These are phyloP conservation scores for Gloeostereum incarnatum DNA, from an alignment of 768 basidiomycete species.

Conservation along the genomic window DNA sequence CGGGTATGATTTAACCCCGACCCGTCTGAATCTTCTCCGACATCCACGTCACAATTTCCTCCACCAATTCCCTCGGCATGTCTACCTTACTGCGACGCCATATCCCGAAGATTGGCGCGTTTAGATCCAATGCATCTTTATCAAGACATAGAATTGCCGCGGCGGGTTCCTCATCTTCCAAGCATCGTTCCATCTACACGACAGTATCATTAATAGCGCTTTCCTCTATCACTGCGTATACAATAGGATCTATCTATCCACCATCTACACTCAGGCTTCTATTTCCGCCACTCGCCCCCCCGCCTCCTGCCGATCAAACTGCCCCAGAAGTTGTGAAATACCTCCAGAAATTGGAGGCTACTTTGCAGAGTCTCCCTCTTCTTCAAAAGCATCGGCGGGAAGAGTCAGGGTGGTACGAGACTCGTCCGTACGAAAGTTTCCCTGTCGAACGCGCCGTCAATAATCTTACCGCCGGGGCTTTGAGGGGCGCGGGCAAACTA, in stretches of 20 bases:
- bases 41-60: too few relatives aligned
- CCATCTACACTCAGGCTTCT: constrained; percentile 57
- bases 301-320: constrained; percentile 44
- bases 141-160: too few relatives aligned
- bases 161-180: too few relatives aligned
- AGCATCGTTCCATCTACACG: too few relatives aligned
- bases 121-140: too few relatives aligned
- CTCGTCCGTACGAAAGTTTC: constrained; percentile 60
- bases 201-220: constrained; percentile 3
- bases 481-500: constrained; percentile 84
- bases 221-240: constrained; percentile 29
- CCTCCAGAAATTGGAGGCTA: constrained; percentile 51
- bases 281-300: constrained; percentile 70
- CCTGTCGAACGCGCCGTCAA: constrained; percentile 74
- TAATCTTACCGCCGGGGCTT: constrained; percentile 72
- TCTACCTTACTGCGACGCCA: too few relatives aligned
- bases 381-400: constrained; percentile 48
- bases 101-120: too few relatives aligned
- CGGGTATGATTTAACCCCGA: too few relatives aligned
- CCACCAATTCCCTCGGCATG: too few relatives aligned
- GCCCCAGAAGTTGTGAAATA: constrained; percentile 51
- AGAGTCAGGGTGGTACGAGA: constrained; percentile 63
- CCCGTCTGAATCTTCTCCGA: too few relatives aligned
- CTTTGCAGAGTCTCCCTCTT: constrained; percentile 55
- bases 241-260: constrained; percentile 64